phyloP scores from a whole-genome alignment of 2,329 filamentous ascomycete genomes.

The Macroventuria anomochaeta region DNA sequence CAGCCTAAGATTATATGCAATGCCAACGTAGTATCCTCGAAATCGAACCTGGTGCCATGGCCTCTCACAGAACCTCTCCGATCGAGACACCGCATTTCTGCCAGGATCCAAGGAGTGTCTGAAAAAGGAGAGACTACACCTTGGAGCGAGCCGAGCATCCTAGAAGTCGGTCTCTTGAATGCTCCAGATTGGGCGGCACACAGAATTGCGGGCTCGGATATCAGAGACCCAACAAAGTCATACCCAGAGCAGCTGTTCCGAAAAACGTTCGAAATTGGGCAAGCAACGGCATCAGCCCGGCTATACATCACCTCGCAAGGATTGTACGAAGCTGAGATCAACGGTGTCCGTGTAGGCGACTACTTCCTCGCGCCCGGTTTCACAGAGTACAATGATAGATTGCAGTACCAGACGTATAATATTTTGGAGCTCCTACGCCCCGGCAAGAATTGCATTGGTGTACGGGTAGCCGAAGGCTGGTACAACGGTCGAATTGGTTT shows the following conservation, averaged over 20 bases:
- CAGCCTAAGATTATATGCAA: background rate
- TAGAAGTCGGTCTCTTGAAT: background rate
- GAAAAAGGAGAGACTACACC: background rate
- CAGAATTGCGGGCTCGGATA: background rate
- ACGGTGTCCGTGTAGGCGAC: background rate
- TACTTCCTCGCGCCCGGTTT: conserved; percentile 1
- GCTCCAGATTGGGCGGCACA: background rate
- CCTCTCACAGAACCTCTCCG: background rate
- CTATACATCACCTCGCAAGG: conserved; percentile 3
- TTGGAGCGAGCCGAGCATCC: background rate
- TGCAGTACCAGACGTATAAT: conserved; percentile 4
- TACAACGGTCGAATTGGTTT: background rate
- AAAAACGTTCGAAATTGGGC: background rate
- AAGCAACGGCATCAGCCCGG: background rate
- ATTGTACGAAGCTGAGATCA: background rate
- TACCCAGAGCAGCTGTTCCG: conserved; percentile 3
- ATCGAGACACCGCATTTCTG: background rate
- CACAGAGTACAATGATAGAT: background rate
- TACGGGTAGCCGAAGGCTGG: conserved; percentile 3
- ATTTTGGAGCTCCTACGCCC: background rate
- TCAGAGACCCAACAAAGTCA: background rate
- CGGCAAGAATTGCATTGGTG: background rate
- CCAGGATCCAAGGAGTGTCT: background rate
- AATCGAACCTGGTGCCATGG: background rate
- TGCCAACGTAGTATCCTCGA: background rate